Percentiles rank a stretch among this genome's conserved stretches.
Evolutionary conservation across 371 early-diverging fungal genomes (phyloP).

Genomic region (Mortierella sp.): DNA sequence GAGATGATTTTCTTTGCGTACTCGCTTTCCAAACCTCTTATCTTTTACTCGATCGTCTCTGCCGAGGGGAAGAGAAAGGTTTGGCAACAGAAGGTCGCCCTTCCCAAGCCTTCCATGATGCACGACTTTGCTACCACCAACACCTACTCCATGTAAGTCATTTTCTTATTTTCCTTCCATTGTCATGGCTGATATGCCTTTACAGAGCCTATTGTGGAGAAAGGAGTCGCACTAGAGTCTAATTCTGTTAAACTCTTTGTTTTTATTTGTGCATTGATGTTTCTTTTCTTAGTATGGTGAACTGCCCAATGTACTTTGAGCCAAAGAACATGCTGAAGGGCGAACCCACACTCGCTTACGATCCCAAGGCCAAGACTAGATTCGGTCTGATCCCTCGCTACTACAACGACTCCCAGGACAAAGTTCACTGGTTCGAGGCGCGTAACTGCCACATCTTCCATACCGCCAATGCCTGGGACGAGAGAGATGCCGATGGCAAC

Average conservation of each 20-base stretch:
- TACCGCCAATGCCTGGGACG: constrained; percentile 55
- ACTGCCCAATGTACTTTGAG: constrained; percentile 15
- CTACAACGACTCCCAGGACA: constrained; percentile 33
- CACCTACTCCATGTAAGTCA: constrained; percentile 38
- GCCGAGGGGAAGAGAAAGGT: constrained; percentile 26
- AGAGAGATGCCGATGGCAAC: constrained; percentile 42
- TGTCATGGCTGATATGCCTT: neutral
- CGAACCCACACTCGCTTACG: constrained; percentile 35
- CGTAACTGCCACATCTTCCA: constrained; percentile 48
- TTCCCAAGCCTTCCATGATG: constrained; percentile 30
- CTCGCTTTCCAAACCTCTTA: constrained; percentile 15
- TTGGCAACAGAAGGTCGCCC: constrained; percentile 30
- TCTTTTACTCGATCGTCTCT: constrained; percentile 38
- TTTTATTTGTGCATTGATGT: neutral
- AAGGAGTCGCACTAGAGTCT: neutral
- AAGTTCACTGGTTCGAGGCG: constrained; percentile 49
- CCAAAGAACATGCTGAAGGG: constrained; percentile 14
- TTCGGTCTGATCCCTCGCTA: constrained; percentile 52
- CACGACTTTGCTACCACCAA: constrained; percentile 50
- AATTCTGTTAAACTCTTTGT: neutral
- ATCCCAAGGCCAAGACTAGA: constrained; percentile 18
- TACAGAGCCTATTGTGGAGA: too few relatives aligned
- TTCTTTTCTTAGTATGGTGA: neutral
- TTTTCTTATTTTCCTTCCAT: neutral
- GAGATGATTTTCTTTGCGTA: constrained; percentile 38